Evolutionary conservation across 2,329 filamentous ascomycete species (phyloP).

Genomic region (Cladorrhinum sp.): DNA sequence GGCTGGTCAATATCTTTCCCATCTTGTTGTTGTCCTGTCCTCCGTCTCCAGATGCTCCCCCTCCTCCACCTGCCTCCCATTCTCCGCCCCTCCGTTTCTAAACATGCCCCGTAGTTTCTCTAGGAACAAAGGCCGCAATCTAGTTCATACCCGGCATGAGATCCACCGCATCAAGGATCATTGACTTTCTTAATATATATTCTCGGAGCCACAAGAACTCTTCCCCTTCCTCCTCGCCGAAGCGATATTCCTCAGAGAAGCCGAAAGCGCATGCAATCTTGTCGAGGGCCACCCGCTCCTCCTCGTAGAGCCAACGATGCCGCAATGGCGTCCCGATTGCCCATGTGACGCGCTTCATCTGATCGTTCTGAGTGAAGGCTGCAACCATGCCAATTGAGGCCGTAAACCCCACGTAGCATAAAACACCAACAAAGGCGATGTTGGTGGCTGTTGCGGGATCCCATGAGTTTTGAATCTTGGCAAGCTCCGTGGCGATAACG

Average conservation of each 20-base stretch:
- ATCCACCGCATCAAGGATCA: conserved; percentile 86
- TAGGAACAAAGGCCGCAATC: conserved; percentile 9
- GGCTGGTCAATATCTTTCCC: conserved; percentile 2
- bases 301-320: conserved; percentile 82
- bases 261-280: conserved; percentile 86
- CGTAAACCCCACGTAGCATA: conserved; percentile 80
- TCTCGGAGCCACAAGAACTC: conserved; percentile 87
- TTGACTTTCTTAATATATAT: conserved; percentile 76
- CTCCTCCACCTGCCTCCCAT: not conserved
- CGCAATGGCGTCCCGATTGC: conserved; percentile 74
- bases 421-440: conserved; percentile 74
- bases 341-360: conserved; percentile 95
- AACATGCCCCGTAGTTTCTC: not conserved
- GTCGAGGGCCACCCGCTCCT: conserved; percentile 85
- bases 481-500: conserved; percentile 64
- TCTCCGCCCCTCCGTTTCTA: not conserved
- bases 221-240: conserved; percentile 85
- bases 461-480: conserved; percentile 70
- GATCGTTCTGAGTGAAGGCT: conserved; percentile 83
- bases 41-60: not conserved
- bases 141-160: conserved; percentile 85
- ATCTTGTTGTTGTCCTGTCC: conserved; percentile 9
- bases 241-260: conserved; percentile 74
- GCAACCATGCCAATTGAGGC: conserved; percentile 80
- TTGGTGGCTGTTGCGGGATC: conserved; percentile 70